A percentile compares a stretch with the other conserved stretches of the same genome.
phyloP scores from a whole-genome alignment of 1,139 yeast species.

The Geotrichum aggregatum region DNA sequence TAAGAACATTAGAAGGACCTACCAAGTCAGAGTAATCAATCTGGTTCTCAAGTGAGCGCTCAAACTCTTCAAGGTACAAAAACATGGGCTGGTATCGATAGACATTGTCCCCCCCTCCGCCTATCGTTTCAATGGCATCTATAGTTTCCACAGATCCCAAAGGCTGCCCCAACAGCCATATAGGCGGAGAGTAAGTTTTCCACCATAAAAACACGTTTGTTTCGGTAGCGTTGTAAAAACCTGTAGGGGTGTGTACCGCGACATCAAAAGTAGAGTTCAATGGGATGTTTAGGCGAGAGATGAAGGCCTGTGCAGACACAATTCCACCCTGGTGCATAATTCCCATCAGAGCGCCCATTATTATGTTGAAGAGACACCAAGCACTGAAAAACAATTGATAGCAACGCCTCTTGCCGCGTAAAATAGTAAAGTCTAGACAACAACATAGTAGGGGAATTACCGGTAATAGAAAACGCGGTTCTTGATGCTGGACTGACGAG shows the following conservation, averaged over 20 bases:
- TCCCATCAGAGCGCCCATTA: slow-evolving; percentile 68
- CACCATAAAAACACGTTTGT: slow-evolving; percentile 61
- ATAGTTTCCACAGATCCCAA: slow-evolving; percentile 29
- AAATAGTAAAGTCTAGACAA: slow-evolving; percentile 47
- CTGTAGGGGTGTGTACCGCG: background rate
- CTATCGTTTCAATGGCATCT: slow-evolving; percentile 27
- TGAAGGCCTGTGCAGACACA: slow-evolving; percentile 54
- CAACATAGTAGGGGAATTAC: slow-evolving; percentile 66
- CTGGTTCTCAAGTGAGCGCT: slow-evolving; percentile 27
- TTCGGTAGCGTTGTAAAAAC: background rate
- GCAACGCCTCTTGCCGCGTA: slow-evolving; percentile 22
- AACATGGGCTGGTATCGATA: slow-evolving; percentile 40
- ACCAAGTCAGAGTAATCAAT: background rate
- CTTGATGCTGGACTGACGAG: slow-evolving; percentile 86
- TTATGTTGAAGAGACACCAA: slow-evolving; percentile 66
- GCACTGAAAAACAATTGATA: slow-evolving; percentile 36
- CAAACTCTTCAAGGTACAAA: slow-evolving; percentile 31
- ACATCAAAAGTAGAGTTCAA: background rate
- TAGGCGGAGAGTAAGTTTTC: slow-evolving; percentile 92
- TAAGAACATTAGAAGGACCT: slow-evolving; percentile 5
- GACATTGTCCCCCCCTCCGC: slow-evolving; percentile 34
- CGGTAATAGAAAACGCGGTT: slow-evolving; percentile 77
- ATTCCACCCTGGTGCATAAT: slow-evolving; percentile 87
- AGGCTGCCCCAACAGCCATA: slow-evolving; percentile 64
- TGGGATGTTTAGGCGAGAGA: slow-evolving; percentile 24